These are phyloP conservation scores for Claviceps quebecensis DNA, from an alignment of 2,329 filamentous ascomycete species.

Conservation along the genomic window DNA sequence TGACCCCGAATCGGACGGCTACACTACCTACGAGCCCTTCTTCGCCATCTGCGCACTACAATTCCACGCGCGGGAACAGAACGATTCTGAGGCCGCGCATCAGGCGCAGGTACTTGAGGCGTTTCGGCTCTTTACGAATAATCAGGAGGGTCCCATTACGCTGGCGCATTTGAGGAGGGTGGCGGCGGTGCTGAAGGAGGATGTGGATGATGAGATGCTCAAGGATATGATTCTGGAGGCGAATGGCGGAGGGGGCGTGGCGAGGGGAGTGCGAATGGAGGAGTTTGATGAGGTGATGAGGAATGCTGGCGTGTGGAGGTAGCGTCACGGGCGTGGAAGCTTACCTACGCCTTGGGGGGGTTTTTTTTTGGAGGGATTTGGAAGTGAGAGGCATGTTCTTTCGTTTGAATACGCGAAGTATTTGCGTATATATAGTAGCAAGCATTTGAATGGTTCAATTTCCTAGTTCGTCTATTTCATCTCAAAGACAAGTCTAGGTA, in stretches of 20 bases:
- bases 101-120: slow-evolving; percentile 64
- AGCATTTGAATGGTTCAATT: no score
- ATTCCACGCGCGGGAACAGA: slow-evolving; percentile 47
- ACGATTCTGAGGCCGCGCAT: slow-evolving; percentile 38
- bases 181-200: slow-evolving; percentile 70
- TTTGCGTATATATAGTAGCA: no score
- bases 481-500: no score
- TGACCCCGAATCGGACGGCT: slow-evolving; percentile 69
- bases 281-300: slow-evolving; percentile 83
- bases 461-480: no score
- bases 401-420: background rate
- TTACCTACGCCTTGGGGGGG: no score
- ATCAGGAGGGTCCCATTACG: slow-evolving; percentile 49
- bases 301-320: slow-evolving; percentile 69
- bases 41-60: slow-evolving; percentile 81
- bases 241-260: slow-evolving; percentile 63
- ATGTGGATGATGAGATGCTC: slow-evolving; percentile 67
- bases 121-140: slow-evolving; percentile 63
- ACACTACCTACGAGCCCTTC: slow-evolving; percentile 67
- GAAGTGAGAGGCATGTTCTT: background rate
- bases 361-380: background rate
- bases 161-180: slow-evolving; percentile 65
- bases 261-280: slow-evolving; percentile 55
- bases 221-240: slow-evolving; percentile 93
- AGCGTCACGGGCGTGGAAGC: slow-evolving; percentile 8